These are phyloP conservation scores for Hawksworthiomyces lignivorus DNA, from an alignment of 2,329 filamentous ascomycete species.

Conservation along the genomic window DNA sequence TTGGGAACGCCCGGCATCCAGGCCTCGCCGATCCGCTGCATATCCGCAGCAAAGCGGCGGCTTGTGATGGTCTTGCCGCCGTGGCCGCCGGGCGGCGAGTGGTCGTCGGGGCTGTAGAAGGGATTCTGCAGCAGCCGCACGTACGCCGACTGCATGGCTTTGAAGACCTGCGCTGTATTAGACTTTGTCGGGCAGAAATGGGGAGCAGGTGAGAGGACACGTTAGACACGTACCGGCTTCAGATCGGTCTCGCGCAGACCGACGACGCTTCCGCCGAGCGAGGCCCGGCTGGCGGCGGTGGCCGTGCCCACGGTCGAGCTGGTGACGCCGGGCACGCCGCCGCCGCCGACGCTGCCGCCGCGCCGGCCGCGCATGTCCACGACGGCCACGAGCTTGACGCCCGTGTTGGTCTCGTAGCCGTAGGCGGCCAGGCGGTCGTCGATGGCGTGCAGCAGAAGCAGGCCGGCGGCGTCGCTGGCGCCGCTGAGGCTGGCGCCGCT, in stretches of 20 bases:
- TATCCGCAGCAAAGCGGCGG: constrained; percentile 69
- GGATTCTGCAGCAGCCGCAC: constrained; percentile 84
- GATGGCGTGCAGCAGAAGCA: constrained; percentile 84
- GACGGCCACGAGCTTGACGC: constrained; percentile 80
- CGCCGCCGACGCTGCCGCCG: constrained; percentile 9
- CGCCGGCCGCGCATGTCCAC: constrained; percentile 80
- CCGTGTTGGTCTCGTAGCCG: constrained; percentile 94
- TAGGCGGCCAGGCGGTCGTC: constrained; percentile 92
- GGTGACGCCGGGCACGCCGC: neutral
- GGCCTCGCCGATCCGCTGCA: constrained; percentile 74
- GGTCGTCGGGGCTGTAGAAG: constrained; percentile 86
- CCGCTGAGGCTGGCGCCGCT: constrained; percentile 52
- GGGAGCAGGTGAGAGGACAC: constrained; percentile 17
- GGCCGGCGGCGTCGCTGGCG: constrained; percentile 42
- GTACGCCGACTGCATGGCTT: constrained; percentile 87
- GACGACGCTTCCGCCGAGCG: constrained; percentile 29
- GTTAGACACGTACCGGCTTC: constrained; percentile 55
- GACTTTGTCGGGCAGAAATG: no score
- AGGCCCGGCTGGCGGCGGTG: constrained; percentile 6
- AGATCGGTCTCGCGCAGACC: constrained; percentile 81
- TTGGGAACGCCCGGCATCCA: constrained; percentile 70
- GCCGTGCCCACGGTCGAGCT: constrained; percentile 18
- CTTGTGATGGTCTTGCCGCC: constrained; percentile 70
- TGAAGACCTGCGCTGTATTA: constrained; percentile 64
- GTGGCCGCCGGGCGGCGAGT: constrained; percentile 50